Evolutionary conservation across 805 yeast species (phyloP), one percentile per base, ranked within the genome.

Genomic region (Ogataea pignaliae): DNA sequence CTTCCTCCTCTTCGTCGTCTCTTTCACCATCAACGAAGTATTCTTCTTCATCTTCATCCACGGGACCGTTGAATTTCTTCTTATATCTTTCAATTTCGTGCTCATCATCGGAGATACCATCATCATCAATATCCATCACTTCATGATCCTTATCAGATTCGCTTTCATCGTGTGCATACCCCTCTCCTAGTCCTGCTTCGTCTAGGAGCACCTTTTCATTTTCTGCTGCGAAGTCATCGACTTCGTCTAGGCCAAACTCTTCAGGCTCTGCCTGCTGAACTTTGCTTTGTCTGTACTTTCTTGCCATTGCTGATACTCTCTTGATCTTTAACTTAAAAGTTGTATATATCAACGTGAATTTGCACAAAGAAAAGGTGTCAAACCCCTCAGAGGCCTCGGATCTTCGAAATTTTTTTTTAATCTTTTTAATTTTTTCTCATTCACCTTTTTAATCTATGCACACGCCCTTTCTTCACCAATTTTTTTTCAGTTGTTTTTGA

Each of bases 181-280:
- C 35, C 14, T 45, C 46, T n/a, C 32, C 29, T 16, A 75, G 63
- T 0, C 80, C 82, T 0, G 88, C 85, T 32, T 76, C 70, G 1
- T 77, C 79, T 32, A 82, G 64, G 39, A 82, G 54, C 10, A 81
- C 58, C 55, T 76, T 72, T 54, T 83, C 88, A 53, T 70, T 71
- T 42, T 75, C 77, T 7, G 76, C 74, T 50, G 79, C 80, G 61
- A 83, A 85, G 10, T 76, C 78, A 55, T 85, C 91, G 10, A 84
- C 81, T 52, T 84, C 90, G 59, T 80, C 79, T 29, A 76, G 57
- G 1, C 79, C 85, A 48, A 75, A 66, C 5, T 69, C 71, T 42
- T 61, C 61, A 28, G 53, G 53, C 12, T 53, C 57, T 31, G 60
- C 55, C 37, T 50, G 54, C 37, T 44, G 46, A n/a, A 44, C 34